A percentile compares a stretch with the other conserved stretches of the same genome.
These are phyloP conservation scores for Populus deltoides DNA, from an alignment of 345 rosid genomes.

Conservation along the genomic window DNA sequence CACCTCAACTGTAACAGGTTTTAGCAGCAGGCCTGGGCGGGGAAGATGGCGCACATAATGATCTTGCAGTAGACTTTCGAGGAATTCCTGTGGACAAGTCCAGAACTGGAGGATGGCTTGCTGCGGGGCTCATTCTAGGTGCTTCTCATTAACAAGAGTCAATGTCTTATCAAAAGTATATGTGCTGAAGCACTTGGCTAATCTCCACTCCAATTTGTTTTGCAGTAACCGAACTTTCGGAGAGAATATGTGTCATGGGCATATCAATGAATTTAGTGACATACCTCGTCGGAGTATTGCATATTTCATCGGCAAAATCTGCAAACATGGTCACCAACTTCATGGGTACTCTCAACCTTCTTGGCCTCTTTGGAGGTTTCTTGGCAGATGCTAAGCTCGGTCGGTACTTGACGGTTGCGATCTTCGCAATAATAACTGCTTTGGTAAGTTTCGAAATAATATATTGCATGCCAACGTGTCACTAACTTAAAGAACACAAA, in stretches of 20 bases:
- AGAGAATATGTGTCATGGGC: conserved; percentile 90
- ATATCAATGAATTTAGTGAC: conserved; percentile 89
- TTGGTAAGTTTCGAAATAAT: conserved; percentile 38
- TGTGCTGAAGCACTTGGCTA: not conserved
- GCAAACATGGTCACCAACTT: conserved; percentile 82
- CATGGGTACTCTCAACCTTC: conserved; percentile 85
- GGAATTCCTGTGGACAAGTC: conserved; percentile 73
- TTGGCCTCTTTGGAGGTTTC: conserved; percentile 88
- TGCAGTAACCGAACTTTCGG: conserved; percentile 81
- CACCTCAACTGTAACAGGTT: conserved; percentile 35
- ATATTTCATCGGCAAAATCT: conserved; percentile 72
- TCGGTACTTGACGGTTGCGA: conserved; percentile 68
- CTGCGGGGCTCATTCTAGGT: conserved; percentile 92
- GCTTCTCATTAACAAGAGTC: not conserved
- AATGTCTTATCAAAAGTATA: not conserved
- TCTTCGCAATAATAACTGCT: conserved; percentile 63
- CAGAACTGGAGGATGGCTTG: conserved; percentile 87
- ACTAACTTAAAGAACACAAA: not conserved
- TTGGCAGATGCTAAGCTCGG: conserved; percentile 90
- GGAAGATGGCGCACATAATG: conserved; percentile 35
- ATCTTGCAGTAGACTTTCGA: conserved; percentile 43
- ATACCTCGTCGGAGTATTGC: conserved; percentile 74
- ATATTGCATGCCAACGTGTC: not conserved
- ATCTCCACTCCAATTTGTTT: not conserved
- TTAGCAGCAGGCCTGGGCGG: conserved; percentile 43